Base-by-base conservation (phyloP, 2,329 filamentous ascomycete genomes). In the Exserohilum turcica region DNA sequence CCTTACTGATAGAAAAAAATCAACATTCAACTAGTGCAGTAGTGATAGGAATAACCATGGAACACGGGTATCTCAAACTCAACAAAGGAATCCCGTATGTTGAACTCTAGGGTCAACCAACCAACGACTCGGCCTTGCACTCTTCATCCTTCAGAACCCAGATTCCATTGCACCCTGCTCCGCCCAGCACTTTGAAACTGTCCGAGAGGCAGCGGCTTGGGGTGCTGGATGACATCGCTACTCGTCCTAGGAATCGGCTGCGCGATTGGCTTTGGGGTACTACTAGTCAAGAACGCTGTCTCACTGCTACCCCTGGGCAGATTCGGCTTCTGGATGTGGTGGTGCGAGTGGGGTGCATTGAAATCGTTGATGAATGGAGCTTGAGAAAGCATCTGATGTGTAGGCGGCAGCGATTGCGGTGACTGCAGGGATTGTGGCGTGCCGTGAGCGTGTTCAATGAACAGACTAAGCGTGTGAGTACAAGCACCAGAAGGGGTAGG, bases 141-240 rank as follows among this genome's bases (percentile, higher is more conserved):
- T 33, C 18, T 19, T 45, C 28, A 59, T 10, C 43, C 58, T 48
- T 74, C 71, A 18, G 67, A 71, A 8, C 71, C 70, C 49, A 74
- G 56, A 42, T 69, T 68, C 71, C 71, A 74, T 53, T 70, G 62
- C 46, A 73, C 65, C n/a, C 65, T 61, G 6, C 65, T 65, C 38
- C 58, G 54, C n/a, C 52, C 48, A 42, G 45, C 37, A 5, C 59
- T 58, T 3, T 45, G 56, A 21, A 64, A 58, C 33, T 54, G 54
- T 6, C 59, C 63, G 5, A 64, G 53, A n/a, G 60, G 56, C 45
- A 70, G 42, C 3, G 68, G 68, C 49, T 65, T 60, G 10, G 68
- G 68, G 21, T 62, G 57, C 35, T 63, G 53, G 21, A 72, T 65
- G 7, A 72, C 46, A 40, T 72, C 68, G 54, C 70, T 73, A 40